These are phyloP conservation scores for Epipyxis sp. DNA, from an alignment of 108 stramenopile genomes.

Conservation along the genomic window DNA sequence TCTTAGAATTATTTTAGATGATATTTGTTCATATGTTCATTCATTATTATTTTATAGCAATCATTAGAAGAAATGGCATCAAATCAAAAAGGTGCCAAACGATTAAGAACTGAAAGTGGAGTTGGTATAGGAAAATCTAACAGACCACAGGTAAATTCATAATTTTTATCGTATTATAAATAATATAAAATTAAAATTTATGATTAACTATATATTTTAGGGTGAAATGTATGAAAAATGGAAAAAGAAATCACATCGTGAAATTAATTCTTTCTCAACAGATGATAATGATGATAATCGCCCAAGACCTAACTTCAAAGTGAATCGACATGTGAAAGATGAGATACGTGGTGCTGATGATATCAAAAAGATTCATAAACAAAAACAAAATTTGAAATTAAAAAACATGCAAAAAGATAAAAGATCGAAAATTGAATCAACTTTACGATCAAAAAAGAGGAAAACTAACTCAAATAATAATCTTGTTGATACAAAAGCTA, in stretches of 20 bases:
- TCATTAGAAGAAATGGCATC: conserved; percentile 25
- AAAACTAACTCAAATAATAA: too few relatives aligned
- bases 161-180: neutral
- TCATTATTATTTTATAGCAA: conserved; percentile 2
- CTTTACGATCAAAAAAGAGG: neutral
- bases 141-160: neutral
- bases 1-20: too few relatives aligned
- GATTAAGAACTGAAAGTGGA: conserved; percentile 12
- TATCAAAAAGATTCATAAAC: neutral
- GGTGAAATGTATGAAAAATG: conserved; percentile 26
- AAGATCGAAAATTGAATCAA: neutral
- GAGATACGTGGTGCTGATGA: conserved; percentile 27
- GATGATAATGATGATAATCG: conserved; percentile 1
- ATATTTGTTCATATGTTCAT: neutral
- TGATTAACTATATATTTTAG: neutral
- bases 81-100: neutral
- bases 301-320: neutral
- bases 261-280: neutral
- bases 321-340: neutral
- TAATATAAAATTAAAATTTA: neutral
- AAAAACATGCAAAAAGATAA: conserved; percentile 27
- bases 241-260: conserved; percentile 4
- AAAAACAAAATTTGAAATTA: conserved; percentile 9
- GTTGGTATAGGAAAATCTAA: neutral
- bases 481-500: conserved; percentile 5